Evolutionary conservation across 441 rosid genomes (phyloP).

Genomic region (Sinapis alba): DNA sequence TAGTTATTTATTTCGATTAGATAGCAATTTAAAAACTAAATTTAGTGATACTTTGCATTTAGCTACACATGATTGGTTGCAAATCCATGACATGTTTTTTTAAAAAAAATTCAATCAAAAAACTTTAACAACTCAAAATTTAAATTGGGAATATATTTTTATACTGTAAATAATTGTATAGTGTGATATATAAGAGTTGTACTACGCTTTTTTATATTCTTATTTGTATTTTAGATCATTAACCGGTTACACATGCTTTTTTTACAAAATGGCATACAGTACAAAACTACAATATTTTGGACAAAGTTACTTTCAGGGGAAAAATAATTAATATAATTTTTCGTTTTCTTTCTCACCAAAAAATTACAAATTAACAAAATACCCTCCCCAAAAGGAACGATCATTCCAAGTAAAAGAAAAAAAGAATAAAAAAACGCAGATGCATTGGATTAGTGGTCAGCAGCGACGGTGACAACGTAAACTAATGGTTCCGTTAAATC

Average conservation of each 20-base stretch:
- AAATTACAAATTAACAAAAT: not conserved
- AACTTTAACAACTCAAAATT: not conserved
- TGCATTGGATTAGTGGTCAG: conserved; percentile 7
- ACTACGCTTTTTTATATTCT: not conserved
- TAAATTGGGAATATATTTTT: not conserved
- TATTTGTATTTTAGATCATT: not conserved
- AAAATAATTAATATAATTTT: too few species aligned
- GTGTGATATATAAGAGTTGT: not conserved
- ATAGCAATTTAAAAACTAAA: not conserved
- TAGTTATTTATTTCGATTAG: not conserved
- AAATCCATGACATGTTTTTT: not conserved
- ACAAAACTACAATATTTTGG: not conserved
- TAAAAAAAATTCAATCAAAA: not conserved
- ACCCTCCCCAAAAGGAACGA: not conserved
- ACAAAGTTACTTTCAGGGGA: not conserved
- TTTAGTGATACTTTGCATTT: not conserved
- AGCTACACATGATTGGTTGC: not conserved
- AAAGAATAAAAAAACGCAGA: not conserved
- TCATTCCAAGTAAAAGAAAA: not conserved
- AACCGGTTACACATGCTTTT: not conserved
- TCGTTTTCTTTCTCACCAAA: not conserved
- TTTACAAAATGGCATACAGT: not conserved
- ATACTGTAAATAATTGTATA: too few species aligned
- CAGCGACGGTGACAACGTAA: conserved; percentile 31
- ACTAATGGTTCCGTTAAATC: conserved; percentile 18